phyloP scores from a whole-genome alignment of 2,329 filamentous ascomycete species.

The Fusarium sp. region DNA sequence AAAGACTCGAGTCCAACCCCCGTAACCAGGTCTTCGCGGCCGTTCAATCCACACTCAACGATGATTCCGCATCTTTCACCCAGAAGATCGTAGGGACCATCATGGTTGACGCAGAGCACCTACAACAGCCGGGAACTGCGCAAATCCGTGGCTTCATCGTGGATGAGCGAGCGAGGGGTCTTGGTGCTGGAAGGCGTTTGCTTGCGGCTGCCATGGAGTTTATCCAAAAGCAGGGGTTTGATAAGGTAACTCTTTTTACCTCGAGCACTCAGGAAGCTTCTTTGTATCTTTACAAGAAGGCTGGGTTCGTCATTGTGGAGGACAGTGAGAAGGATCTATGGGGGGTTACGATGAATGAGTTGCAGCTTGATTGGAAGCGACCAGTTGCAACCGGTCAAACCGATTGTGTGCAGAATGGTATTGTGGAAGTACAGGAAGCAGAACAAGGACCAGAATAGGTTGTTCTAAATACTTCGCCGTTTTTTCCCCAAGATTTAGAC shows the following conservation, averaged over 20 bases:
- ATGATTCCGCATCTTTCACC: background rate
- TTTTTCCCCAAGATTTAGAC: too few species aligned
- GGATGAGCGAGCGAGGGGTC: conserved; percentile 26
- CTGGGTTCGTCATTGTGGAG: conserved; percentile 10
- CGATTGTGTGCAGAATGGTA: background rate
- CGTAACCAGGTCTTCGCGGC: conserved; percentile 33
- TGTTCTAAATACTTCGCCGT: too few species aligned
- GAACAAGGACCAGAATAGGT: too few species aligned
- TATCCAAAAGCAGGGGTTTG: conserved; percentile 18
- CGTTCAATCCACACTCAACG: background rate
- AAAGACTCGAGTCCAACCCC: conserved; percentile 24
- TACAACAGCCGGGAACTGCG: conserved; percentile 5
- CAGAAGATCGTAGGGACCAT: conserved; percentile 30
- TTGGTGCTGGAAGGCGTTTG: conserved; percentile 24
- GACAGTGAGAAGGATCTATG: conserved; percentile 31
- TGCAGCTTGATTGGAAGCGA: conserved; percentile 31
- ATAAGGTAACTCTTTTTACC: conserved; percentile 20
- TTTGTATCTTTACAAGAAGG: conserved; percentile 18
- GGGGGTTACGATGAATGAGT: conserved; percentile 25
- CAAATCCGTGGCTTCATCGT: conserved; percentile 38
- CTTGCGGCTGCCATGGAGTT: conserved; percentile 29
- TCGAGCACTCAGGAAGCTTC: conserved; percentile 9
- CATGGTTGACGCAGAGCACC: conserved; percentile 17
- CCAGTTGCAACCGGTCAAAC: background rate
- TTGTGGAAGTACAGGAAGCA: too few species aligned